Conservation (phyloP, 176 grass and related monocot species). For the Saccharum spontaneum region DNA sequence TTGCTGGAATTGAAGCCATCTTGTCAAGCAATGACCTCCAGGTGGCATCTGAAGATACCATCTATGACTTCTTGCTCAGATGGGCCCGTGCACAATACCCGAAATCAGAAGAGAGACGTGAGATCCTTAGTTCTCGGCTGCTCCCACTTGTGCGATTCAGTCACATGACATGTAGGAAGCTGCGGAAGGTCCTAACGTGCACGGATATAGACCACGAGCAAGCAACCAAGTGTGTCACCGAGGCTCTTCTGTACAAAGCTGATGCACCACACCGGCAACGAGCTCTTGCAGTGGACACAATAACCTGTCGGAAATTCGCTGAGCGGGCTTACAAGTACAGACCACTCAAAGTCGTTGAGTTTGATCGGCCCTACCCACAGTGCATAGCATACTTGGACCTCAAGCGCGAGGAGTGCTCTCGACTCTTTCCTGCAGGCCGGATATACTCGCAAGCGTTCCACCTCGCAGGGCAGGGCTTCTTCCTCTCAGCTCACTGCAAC, state of each 20-base stretch:
- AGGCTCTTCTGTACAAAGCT: slow-evolving; percentile 73
- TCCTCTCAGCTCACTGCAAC: slow-evolving; percentile 65
- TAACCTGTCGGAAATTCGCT: slow-evolving; percentile 36
- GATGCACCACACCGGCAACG: slow-evolving; percentile 60
- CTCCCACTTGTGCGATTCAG: slow-evolving; percentile 62
- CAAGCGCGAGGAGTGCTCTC: slow-evolving; percentile 65
- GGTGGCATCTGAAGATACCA: slow-evolving; percentile 71
- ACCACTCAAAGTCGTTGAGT: slow-evolving; percentile 80
- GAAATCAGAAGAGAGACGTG: slow-evolving; percentile 58
- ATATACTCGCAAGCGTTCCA: slow-evolving; percentile 77
- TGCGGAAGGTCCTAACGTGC: slow-evolving; percentile 67
- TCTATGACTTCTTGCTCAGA: slow-evolving; percentile 72
- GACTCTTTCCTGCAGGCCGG: slow-evolving; percentile 58
- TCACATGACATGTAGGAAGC: slow-evolving; percentile 74
- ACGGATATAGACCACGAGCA: slow-evolving; percentile 65
- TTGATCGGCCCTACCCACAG: slow-evolving; percentile 71
- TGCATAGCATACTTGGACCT: slow-evolving; percentile 84
- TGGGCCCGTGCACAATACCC: slow-evolving; percentile 63
- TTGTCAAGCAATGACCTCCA: slow-evolving; percentile 75
- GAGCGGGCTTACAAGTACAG: slow-evolving; percentile 70
- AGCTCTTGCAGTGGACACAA: slow-evolving; percentile 44
- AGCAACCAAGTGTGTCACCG: slow-evolving; percentile 54
- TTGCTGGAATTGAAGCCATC: slow-evolving; percentile 73
- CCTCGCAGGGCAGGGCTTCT: slow-evolving; percentile 73
- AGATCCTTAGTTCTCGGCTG: slow-evolving; percentile 64